Evolutionary conservation across 768 basidiomycete genomes (phyloP).

Genomic region (Tylopilus vinaceipallidus): DNA sequence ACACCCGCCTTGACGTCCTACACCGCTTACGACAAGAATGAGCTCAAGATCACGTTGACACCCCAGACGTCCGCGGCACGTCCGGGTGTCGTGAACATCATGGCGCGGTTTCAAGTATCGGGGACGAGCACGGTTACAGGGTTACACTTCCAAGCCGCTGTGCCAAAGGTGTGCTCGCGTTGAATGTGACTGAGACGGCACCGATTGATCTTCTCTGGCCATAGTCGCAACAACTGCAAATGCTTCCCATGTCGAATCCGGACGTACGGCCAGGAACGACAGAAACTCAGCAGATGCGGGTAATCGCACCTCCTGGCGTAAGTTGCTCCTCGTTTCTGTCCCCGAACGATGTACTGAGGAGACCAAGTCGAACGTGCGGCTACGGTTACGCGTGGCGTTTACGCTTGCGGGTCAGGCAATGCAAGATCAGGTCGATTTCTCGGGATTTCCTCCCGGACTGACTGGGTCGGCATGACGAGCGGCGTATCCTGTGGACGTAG

Average conservation of each 20-base stretch:
- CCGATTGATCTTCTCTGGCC: not conserved
- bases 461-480: conserved; percentile 43
- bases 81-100: conserved; percentile 88
- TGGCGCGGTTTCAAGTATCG: conserved; percentile 80
- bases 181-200: too few relatives aligned
- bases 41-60: conserved; percentile 83
- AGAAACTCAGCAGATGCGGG: conserved; percentile 95
- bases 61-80: conserved; percentile 78
- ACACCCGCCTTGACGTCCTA: conserved; percentile 65
- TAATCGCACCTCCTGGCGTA: conserved; percentile 85
- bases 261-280: conserved; percentile 72
- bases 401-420: conserved; percentile 62
- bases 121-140: conserved; percentile 52
- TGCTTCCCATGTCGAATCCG: conserved; percentile 94
- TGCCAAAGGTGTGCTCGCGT: conserved; percentile 70
- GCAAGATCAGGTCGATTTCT: conserved; percentile 94
- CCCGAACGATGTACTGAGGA: conserved; percentile 5
- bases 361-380: conserved; percentile 70
- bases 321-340: conserved; percentile 26
- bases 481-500: conserved; percentile 9
- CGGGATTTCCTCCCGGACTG: conserved; percentile 79
- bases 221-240: conserved; percentile 94
- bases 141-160: conserved; percentile 95
- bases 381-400: conserved; percentile 84
- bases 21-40: conserved; percentile 90